Base-by-base conservation (phyloP, 371 early-diverging fungal genomes). In the Apophysomyces trapeziformis region DNA sequence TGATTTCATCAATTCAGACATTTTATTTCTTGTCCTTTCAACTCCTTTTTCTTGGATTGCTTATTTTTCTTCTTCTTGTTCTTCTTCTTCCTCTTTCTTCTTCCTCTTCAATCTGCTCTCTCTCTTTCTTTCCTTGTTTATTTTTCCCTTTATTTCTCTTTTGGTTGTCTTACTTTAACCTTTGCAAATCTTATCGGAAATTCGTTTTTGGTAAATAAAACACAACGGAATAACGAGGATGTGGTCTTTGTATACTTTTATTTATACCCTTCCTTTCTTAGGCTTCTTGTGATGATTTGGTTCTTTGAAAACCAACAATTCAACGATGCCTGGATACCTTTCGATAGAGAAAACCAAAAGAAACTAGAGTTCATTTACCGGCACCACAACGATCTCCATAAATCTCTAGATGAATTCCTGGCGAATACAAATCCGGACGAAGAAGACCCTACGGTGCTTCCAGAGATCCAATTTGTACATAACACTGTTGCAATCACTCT, bases 261-360 rank as follows among this genome's bases (percentile, higher is more conserved):
- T 43, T 43, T 43, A 12, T 43, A 1, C 14, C 14, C 1, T 43
- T 43, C 43, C 43, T 43, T 43, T 43, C 14, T n/a, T 18, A 13
- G 46, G 8, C 21, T 21, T 50, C 21, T 21, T 16, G 71, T 74
- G 71, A 70, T 68, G 36, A 76, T 69, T 60, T 76, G 77, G 77
- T 68, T 74, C 16, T 76, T 76, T 68, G 77, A 76, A 61, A 76
- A 76, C 63, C 67, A 66, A 61, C 69, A 71, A 13, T 76, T 76
- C 41, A 59, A 59, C n/a, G 64, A 74, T 61, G 77, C 77, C 57
- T 76, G 77, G 77, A 58, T 76, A 21, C 77, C 77, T n/a, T 76
- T 76, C 58, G 77, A 76, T 67, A 71, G 73, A 59, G 35, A 37
- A 8, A 76, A 76, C 37, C 77, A 76, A 68, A 73, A 68, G 59